Evolutionary conservation across 805 yeast species (phyloP), one percentile per base, ranked within the genome.

Genomic region (Debaryomyces castellii): DNA sequence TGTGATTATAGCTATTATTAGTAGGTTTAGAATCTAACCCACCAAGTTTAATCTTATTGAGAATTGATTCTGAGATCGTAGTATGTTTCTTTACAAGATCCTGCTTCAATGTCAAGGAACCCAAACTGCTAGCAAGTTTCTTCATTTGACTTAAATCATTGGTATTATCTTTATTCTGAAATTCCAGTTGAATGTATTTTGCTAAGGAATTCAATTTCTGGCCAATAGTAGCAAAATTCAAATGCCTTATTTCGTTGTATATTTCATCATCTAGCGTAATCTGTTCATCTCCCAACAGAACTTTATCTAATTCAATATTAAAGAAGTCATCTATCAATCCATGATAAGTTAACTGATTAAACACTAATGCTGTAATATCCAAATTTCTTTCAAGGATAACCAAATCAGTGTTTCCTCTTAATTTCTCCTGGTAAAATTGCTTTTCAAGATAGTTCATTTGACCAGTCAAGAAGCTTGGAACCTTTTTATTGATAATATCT

Each of bases 201-300:
- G 97, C 97, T 46, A 82, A 70, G 21, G 70, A 62, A 60, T 89
- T 91, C 38, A 94, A 72, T 21, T 75, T 73, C 5, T 80, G 76
- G 1, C 97, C 97, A 28, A 91, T 84, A 21, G 82, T 76, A 1
- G 91, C 86, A 63, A 94, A 91, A 51, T 90, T 90, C 45, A 82
- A 65, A 57, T 81, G 80, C 50, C 82, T 79, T 12, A 91, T 69
- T 5, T 74, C 62, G 2, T 66, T 67, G 53, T 71, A 80, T 5
- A 84, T 67, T 9, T 72, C 67, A 51, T 84, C 89, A 30, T 69
- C 66, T 5, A 71, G 61, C 17, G 60, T 55, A 11, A 55, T 53
- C 34, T 44, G 53, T 12, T 48, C 51, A 14, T 50, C 51, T 4
- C 50, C 51, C 1, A 59, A 38, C 35, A 54, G 54, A 5, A 66